A percentile compares a stretch with the other conserved stretches of the same genome.
phyloP scores from a whole-genome alignment of 305 asterid genomes.

The Fraxinus latifolia region DNA sequence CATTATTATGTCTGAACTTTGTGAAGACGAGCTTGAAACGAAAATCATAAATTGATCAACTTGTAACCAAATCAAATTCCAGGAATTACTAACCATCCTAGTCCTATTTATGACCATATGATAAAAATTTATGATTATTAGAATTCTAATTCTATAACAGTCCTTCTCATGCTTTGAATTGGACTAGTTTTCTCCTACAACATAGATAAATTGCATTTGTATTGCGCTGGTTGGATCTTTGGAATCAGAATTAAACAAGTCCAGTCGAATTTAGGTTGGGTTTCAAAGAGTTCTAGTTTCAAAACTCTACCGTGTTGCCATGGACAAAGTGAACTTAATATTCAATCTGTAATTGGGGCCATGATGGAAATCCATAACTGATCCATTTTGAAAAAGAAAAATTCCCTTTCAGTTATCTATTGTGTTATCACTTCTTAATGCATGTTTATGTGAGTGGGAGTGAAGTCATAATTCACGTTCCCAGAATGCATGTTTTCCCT shows the following conservation, averaged over 20 bases:
- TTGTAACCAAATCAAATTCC: neutral
- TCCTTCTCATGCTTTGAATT: neutral
- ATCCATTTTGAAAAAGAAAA: neutral
- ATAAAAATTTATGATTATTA: neutral
- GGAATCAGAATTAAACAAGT: neutral
- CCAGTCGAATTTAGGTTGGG: neutral
- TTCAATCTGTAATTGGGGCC: neutral
- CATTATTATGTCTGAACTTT: slow-evolving; percentile 4
- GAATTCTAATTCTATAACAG: neutral
- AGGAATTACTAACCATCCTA: neutral
- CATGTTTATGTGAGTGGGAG: neutral
- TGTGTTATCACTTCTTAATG: neutral
- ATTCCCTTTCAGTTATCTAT: neutral
- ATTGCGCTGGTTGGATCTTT: neutral
- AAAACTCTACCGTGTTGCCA: neutral
- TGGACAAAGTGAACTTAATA: neutral
- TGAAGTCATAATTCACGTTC: neutral
- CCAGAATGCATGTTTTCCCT: neutral
- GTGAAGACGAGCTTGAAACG: neutral
- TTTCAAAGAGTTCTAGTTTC: neutral
- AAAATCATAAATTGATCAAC: neutral
- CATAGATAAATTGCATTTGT: neutral
- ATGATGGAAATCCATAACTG: neutral
- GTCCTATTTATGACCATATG: neutral
- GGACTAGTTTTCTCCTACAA: neutral